These are phyloP conservation scores for Ceratobasidium sp. DNA, from an alignment of 1,284 basidiomycete genomes.

Conservation along the genomic window DNA sequence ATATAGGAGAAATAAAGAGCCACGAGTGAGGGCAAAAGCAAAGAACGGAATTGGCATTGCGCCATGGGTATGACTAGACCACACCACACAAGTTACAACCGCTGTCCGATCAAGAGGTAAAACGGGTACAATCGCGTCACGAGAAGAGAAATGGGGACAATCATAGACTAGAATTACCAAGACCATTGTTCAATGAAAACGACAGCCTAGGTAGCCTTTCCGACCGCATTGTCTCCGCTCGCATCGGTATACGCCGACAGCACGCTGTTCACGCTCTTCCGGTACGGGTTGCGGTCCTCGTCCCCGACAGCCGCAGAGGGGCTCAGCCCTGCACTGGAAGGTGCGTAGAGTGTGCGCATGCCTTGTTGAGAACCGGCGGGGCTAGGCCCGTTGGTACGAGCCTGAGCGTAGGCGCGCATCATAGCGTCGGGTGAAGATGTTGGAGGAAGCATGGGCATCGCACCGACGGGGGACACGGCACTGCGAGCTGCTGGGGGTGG, in stretches of 20 bases:
- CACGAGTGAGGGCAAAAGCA: constrained; percentile 15
- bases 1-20: background rate
- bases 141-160: background rate
- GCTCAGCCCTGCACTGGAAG: constrained; percentile 29
- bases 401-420: constrained; percentile 74
- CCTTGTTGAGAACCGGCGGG: constrained; percentile 40
- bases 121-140: background rate
- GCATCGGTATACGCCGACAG: constrained; percentile 37
- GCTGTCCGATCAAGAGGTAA: background rate
- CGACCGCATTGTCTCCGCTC: constrained; percentile 18
- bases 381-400: constrained; percentile 18
- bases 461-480: constrained; percentile 50
- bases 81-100: constrained; percentile 4
- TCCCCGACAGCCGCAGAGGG: constrained; percentile 21
- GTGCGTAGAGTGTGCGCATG: constrained; percentile 46
- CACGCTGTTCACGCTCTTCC: constrained; percentile 55
- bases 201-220: constrained; percentile 22
- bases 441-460: constrained; percentile 63
- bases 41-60: constrained; percentile 33
- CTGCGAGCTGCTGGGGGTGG: constrained; percentile 52
- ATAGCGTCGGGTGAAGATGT: constrained; percentile 75
- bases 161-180: background rate
- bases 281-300: constrained; percentile 51
- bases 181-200: background rate
- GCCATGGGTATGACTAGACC: constrained; percentile 23